Percentiles rank a stretch among this genome's conserved stretches.
These are phyloP conservation scores for Niveomyces coronatus DNA, from an alignment of 2,329 filamentous ascomycete species.

Conservation along the genomic window DNA sequence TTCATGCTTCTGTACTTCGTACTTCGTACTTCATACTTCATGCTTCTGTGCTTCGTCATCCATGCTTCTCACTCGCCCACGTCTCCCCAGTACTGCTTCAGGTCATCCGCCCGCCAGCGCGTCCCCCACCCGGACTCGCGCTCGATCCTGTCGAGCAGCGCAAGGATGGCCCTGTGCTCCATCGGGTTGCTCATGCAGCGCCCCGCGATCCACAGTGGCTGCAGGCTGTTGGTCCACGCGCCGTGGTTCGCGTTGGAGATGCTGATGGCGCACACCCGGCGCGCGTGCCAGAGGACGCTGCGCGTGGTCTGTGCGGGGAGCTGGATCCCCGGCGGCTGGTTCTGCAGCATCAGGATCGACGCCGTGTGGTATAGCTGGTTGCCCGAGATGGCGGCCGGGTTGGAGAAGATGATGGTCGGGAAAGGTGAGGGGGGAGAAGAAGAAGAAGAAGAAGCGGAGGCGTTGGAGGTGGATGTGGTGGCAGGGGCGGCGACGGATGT, in stretches of 20 bases:
- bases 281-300: constrained; percentile 39
- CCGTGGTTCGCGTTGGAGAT: constrained; percentile 41
- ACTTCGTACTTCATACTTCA: no score
- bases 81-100: constrained; percentile 41
- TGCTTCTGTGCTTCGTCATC: not conserved
- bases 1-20: no score
- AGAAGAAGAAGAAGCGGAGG: constrained; percentile 18
- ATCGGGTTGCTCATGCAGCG: constrained; percentile 37
- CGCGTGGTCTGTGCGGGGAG: constrained; percentile 26
- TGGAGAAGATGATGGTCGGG: constrained; percentile 38
- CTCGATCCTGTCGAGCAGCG: constrained; percentile 38
- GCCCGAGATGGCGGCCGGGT: constrained; percentile 40
- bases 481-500: no score
- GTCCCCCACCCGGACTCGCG: constrained; percentile 43
- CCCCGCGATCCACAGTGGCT: constrained; percentile 44
- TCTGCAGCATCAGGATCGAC: constrained; percentile 39
- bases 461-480: no score
- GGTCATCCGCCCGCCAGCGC: constrained; percentile 40
- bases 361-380: constrained; percentile 46
- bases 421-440: constrained; percentile 40
- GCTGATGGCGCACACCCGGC: constrained; percentile 42
- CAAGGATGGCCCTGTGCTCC: constrained; percentile 32
- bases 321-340: constrained; percentile 29
- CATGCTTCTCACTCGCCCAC: constrained; percentile 15
- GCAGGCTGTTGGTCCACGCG: constrained; percentile 43